phyloP scores from a whole-genome alignment of 225 moss, liverwort and hornwort species.

The Takakia lepidozioides region DNA sequence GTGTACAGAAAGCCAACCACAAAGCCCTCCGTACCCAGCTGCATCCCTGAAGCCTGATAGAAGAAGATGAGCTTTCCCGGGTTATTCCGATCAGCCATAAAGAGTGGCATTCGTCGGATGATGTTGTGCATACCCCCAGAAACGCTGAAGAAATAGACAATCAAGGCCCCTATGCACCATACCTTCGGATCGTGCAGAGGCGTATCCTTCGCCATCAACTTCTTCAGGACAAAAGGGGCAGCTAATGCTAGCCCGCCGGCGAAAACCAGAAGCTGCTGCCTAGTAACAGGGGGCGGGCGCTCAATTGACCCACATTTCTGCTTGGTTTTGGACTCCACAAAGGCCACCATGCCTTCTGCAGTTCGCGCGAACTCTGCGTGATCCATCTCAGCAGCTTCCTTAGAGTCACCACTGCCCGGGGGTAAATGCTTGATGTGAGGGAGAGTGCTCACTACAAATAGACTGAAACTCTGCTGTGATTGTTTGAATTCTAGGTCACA shows the following conservation, averaged over 20 bases:
- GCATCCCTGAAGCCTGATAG: slow-evolving; percentile 91
- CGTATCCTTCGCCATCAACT: slow-evolving; percentile 62
- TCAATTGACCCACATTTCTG: slow-evolving; percentile 67
- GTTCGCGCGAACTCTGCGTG: slow-evolving; percentile 57
- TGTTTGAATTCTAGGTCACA: slow-evolving; percentile 85
- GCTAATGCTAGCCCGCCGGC: slow-evolving; percentile 42
- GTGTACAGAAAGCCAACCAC: slow-evolving; percentile 88
- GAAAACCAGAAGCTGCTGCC: slow-evolving; percentile 50
- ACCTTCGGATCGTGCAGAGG: slow-evolving; percentile 73
- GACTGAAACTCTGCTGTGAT: slow-evolving; percentile 60
- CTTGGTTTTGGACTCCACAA: slow-evolving; percentile 67
- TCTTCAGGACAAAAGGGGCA: slow-evolving; percentile 73
- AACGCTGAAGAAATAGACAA: slow-evolving; percentile 95
- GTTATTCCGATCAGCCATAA: slow-evolving; percentile 72
- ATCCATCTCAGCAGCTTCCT: slow-evolving; percentile 61
- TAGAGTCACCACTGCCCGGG: slow-evolving; percentile 47
- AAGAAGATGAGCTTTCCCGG: slow-evolving; percentile 86
- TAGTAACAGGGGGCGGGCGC: slow-evolving; percentile 76
- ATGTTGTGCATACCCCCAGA: slow-evolving; percentile 99
- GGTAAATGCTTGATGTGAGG: slow-evolving; percentile 65
- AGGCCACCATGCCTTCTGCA: slow-evolving; percentile 69
- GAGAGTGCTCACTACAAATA: slow-evolving; percentile 71
- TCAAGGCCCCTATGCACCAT: slow-evolving; percentile 67
- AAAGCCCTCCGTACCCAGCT: slow-evolving; percentile 93
- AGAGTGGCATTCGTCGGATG: slow-evolving; percentile 92